Base-by-base conservation (phyloP, 768 basidiomycete genomes). In the Boletus speciosus region DNA sequence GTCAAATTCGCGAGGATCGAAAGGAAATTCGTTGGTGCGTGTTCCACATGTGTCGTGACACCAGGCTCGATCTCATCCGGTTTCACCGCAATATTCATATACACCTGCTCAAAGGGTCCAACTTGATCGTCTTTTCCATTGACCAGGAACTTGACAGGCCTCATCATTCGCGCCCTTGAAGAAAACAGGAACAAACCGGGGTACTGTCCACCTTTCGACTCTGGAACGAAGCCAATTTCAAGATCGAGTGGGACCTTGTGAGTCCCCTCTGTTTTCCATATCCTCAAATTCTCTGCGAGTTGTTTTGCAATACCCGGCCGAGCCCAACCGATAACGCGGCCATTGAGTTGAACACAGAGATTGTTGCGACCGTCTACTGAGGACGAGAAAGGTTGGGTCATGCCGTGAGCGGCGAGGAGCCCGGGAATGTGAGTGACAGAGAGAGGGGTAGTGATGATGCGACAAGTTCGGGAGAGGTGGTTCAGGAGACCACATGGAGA, bases 61-160 rank as follows among this genome's bases (percentile, higher is more conserved):
- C 79, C 84, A 51, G 74, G 69, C 51, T 85, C 82, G 52, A 98
- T 86, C 71, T 97, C 97, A 61, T 87, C 86, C 4, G 86, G 86
- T 50, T 83, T 90, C 63, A 91, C 87, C 3, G 97, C 96, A 67
- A 99, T 91, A 66, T 99, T 92, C 93, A 98, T 93, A 69, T 98
- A 99, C 6, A 98, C 97, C 73, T 99, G 97, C 71, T 99, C 97
- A 63, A 99, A 99, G 8, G 96, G 81, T 4, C 97, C 97, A 51
- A 98, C 80, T 68, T 90, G 90, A 69, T 99, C 97, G 57, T 90
- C 80, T 57, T 80, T 79, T 21, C 88, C 89, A 68, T 98, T 98
- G 52, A 78, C 76, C 39, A 98, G 75, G 71, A 88, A 96, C 66
- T 88, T 94, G 52, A 98, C 96, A 7, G 97, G 95, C 44, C 97